Evolutionary conservation across 768 basidiomycete genomes (phyloP), one percentile per base, ranked within the genome.

Genomic region (Lentinula sp.): DNA sequence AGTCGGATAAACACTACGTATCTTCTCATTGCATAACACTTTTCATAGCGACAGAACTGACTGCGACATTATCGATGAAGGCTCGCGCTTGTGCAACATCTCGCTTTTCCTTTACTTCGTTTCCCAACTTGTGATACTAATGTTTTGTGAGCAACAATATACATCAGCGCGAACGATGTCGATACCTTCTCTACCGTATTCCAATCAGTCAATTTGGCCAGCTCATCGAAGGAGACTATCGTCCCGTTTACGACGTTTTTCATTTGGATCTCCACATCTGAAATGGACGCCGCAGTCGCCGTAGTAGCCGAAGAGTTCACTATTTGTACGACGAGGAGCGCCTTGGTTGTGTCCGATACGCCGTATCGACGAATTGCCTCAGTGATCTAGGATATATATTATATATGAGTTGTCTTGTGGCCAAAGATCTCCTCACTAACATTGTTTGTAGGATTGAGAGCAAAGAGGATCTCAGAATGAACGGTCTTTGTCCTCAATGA

Each of bases 381-480:
- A 2, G 88, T 84, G 57, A 98, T 98, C 93, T 95, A 59, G 8
- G 32, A 36, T 33, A 60, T 28, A 6, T 13, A 18, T 28, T 28
- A 13, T 12, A 37, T 49, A 45, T 28, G n/a, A 32, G 12, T 45
- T 15, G 33, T 62, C 36, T 20, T 32, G 7, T 18, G 57, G 18
- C 8, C 49, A 16, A 18, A 48, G 23, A 45, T 28, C 52, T 36
- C 8, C 39, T 4, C 18, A 48, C 67, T 52, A 58, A 91, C 93
- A 69, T 95, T 97, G 64, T 92, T 91, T 4, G 86, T 91, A 2
- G 94, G 93, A 64, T 90, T 93, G 52, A 98, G 77, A 20, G 83
- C 75, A 80, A 90, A 94, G n/a, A 98, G 77, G 55, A 98, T 81
- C 72, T 98, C 95, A 0, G 93, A 93, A 69, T 98, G 95, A 0